Conservation (phyloP, 805 yeast genomes). For the Suhomyces faveliae region DNA sequence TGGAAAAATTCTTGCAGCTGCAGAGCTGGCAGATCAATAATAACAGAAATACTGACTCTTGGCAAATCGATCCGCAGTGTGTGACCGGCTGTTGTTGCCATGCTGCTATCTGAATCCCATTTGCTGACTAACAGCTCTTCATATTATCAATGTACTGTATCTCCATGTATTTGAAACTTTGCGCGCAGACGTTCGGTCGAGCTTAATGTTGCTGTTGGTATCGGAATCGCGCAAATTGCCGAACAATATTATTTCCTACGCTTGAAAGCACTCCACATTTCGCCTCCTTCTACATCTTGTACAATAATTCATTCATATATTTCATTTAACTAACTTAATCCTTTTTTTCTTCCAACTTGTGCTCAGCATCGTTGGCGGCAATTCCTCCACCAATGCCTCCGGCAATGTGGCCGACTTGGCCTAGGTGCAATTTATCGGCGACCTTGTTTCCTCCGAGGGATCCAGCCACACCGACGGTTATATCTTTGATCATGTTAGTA, state of each 20-base stretch:
- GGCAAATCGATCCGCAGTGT: too few species aligned
- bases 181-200: too few species aligned
- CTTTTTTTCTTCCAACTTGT: conserved; percentile 25
- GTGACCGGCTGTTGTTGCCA: too few species aligned
- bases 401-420: conserved; percentile 34
- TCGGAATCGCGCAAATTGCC: too few species aligned
- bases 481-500: conserved; percentile 27
- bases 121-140: too few species aligned
- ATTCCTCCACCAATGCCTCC: conserved; percentile 33
- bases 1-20: not conserved
- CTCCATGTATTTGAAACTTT: too few species aligned
- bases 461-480: conserved; percentile 37
- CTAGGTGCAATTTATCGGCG: conserved; percentile 32
- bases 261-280: not conserved
- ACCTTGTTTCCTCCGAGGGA: conserved; percentile 40
- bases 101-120: too few species aligned
- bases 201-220: too few species aligned
- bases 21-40: not conserved
- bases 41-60: too few species aligned
- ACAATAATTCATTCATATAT: not conserved
- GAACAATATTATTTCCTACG: not conserved
- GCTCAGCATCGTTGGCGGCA: conserved; percentile 33
- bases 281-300: not conserved
- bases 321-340: not conserved
- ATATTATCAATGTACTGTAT: too few species aligned